These are phyloP conservation scores for Termitomyces eurrhizus DNA, from an alignment of 768 basidiomycete species.

Conservation along the genomic window DNA sequence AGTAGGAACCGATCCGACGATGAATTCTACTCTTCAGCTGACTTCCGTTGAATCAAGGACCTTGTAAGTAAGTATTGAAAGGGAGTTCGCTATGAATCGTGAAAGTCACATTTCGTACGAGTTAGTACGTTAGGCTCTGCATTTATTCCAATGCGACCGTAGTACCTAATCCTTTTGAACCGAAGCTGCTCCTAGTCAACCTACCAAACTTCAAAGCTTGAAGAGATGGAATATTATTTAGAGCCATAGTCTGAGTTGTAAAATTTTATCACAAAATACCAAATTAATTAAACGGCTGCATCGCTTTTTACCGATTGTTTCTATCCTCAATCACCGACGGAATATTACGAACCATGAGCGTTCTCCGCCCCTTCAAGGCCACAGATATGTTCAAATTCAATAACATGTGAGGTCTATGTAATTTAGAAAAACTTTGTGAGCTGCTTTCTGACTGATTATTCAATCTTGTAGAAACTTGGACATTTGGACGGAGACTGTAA, in stretches of 20 bases:
- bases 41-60: neutral
- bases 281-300: neutral
- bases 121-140: neutral
- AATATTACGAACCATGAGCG: slow-evolving; percentile 57
- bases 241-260: neutral
- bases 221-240: neutral
- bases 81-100: neutral
- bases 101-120: neutral
- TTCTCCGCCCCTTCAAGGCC: slow-evolving; percentile 82
- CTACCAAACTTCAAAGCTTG: neutral
- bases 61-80: neutral
- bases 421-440: slow-evolving; percentile 5
- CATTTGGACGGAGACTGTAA: slow-evolving; percentile 95
- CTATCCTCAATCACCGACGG: neutral
- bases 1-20: neutral
- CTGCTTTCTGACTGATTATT: neutral
- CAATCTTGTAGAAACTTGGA: slow-evolving; percentile 72
- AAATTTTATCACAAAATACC: neutral
- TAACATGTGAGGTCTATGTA: slow-evolving; percentile 52
- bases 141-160: neutral
- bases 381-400: slow-evolving; percentile 93
- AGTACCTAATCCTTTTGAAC: neutral
- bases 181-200: neutral
- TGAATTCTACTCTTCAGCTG: neutral
- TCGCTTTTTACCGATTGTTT: neutral